phyloP scores from a whole-genome alignment of 2,329 filamentous ascomycete genomes.

The Phaeophleospora eucalypticola region DNA sequence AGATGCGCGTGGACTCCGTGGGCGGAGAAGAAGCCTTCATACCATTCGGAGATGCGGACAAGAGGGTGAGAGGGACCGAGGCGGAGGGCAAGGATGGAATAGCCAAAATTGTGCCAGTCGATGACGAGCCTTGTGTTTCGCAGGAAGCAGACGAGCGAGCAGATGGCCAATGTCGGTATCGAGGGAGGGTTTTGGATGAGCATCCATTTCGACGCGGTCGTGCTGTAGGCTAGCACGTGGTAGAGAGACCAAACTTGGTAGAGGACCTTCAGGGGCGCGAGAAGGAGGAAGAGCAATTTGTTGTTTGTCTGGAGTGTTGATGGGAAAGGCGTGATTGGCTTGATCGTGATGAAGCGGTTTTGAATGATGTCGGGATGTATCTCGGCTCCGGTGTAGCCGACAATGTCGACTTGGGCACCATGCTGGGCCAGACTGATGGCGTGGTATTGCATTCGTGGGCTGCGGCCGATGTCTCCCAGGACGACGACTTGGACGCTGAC shows the following conservation, averaged over 20 bases:
- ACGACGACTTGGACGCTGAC: conserved; percentile 76
- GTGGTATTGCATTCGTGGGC: conserved; percentile 98
- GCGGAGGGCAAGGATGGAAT: conserved; percentile 77
- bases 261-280: conserved; percentile 78
- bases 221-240: conserved; percentile 66
- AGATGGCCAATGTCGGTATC: conserved; percentile 81
- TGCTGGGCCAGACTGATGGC: conserved; percentile 84
- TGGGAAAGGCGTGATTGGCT: conserved; percentile 66
- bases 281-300: conserved; percentile 69
- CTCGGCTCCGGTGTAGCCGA: conserved; percentile 85
- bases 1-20: conserved; percentile 60
- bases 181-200: conserved; percentile 91
- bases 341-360: conserved; percentile 65
- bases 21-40: conserved; percentile 74
- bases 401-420: conserved; percentile 73
- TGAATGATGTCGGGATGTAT: conserved; percentile 72
- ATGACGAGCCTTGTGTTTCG: conserved; percentile 80
- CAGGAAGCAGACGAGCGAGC: conserved; percentile 66
- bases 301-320: conserved; percentile 61
- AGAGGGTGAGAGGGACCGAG: conserved; percentile 64
- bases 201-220: conserved; percentile 75
- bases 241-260: conserved; percentile 75
- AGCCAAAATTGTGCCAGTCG: conserved; percentile 99
- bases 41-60: conserved; percentile 70
- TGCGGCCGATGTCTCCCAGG: conserved; percentile 89